phyloP scores from a whole-genome alignment of 768 basidiomycete genomes.

The Auricularia sp. region DNA sequence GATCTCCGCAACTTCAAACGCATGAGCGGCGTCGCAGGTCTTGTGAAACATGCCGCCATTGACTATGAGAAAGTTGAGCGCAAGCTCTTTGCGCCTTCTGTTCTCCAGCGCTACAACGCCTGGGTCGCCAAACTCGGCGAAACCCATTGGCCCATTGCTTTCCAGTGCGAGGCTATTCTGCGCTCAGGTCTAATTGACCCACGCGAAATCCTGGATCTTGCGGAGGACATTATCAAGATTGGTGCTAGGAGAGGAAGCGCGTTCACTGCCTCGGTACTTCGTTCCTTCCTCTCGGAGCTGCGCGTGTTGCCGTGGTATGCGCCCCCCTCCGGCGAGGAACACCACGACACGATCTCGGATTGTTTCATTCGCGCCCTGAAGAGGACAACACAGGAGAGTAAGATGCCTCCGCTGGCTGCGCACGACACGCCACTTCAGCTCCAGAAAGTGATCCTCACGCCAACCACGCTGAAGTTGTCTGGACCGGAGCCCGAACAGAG shows the following conservation, averaged over 20 bases:
- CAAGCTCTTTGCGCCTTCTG: slow-evolving; percentile 32
- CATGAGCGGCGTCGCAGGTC: slow-evolving; percentile 28
- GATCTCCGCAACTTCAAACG: slow-evolving; percentile 30
- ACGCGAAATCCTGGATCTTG: slow-evolving; percentile 37
- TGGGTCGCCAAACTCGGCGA: slow-evolving; percentile 24
- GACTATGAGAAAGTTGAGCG: slow-evolving; percentile 32
- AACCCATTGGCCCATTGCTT: slow-evolving; percentile 40
- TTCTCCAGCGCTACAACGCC: slow-evolving; percentile 20
- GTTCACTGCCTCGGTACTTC: slow-evolving; percentile 33
- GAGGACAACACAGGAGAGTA: neutral
- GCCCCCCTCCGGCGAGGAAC: neutral
- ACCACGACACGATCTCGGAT: neutral
- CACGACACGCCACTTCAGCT: neutral
- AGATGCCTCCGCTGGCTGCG: neutral
- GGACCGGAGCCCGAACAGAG: slow-evolving; percentile 51
- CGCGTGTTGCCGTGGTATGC: slow-evolving; percentile 7
- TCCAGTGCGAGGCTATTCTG: slow-evolving; percentile 42
- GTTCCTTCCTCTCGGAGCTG: slow-evolving; percentile 23
- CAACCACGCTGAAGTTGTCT: slow-evolving; percentile 40
- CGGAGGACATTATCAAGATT: slow-evolving; percentile 24
- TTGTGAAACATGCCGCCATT: slow-evolving; percentile 18
- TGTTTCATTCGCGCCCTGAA: neutral
- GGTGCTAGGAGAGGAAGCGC: slow-evolving; percentile 20
- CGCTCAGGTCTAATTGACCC: slow-evolving; percentile 35
- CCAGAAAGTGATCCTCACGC: slow-evolving; percentile 33